A percentile compares a stretch with the other conserved stretches of the same genome.
These are phyloP conservation scores for Furcasterigmium furcatum DNA, from an alignment of 2,329 filamentous ascomycete species.

Conservation along the genomic window DNA sequence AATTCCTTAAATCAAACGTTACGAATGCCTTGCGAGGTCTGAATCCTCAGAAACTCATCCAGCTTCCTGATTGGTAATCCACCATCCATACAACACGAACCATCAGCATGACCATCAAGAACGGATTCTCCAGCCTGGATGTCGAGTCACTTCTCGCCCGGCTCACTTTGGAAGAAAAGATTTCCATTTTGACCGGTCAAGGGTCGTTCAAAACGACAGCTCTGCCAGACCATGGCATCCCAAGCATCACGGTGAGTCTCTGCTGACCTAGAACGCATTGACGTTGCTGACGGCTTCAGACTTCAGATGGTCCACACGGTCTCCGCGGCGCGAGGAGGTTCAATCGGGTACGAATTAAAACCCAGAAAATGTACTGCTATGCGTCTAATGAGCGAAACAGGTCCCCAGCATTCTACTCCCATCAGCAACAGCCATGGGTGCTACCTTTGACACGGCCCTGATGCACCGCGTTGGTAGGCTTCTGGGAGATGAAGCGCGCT, in stretches of 20 bases:
- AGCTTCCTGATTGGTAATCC: too few relatives aligned
- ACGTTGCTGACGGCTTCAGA: neutral
- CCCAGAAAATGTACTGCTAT: too few relatives aligned
- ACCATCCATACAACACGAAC: too few relatives aligned
- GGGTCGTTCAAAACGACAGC: neutral
- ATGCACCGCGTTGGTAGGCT: slow-evolving; percentile 39
- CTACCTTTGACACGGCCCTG: slow-evolving; percentile 1
- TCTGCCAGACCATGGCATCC: neutral
- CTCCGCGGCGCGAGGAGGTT: neutral
- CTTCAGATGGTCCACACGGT: slow-evolving; percentile 1
- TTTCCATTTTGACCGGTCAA: slow-evolving; percentile 1
- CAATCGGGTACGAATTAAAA: neutral
- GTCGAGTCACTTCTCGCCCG: neutral
- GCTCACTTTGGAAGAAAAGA: slow-evolving; percentile 7
- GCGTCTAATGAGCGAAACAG: too few relatives aligned
- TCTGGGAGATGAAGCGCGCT: slow-evolving; percentile 46
- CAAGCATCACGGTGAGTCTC: neutral
- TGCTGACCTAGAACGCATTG: neutral
- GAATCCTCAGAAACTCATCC: too few relatives aligned
- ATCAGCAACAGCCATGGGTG: slow-evolving; percentile 3
- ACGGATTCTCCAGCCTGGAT: neutral
- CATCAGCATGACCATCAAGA: neutral
- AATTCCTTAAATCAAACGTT: too few relatives aligned
- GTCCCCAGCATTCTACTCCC: slow-evolving; percentile 15
- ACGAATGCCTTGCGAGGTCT: too few relatives aligned